These are phyloP conservation scores for Elsinoe arachidis DNA, from an alignment of 2,329 filamentous ascomycete species.

Conservation along the genomic window DNA sequence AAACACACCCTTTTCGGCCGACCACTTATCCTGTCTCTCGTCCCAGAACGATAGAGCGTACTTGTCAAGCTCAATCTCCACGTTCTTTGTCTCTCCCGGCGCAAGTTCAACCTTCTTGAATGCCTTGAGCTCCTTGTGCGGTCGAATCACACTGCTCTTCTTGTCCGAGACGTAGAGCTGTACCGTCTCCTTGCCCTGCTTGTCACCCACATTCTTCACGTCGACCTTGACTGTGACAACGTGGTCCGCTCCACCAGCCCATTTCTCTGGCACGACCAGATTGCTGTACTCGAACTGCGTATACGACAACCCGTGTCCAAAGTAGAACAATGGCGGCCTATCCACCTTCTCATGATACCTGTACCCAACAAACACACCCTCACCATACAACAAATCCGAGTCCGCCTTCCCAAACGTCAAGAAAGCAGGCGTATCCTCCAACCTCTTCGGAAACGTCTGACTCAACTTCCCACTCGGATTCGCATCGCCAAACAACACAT, in stretches of 20 bases:
- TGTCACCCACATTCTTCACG: constrained; percentile 49
- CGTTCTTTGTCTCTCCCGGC: constrained; percentile 48
- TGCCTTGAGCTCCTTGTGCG: constrained; percentile 61
- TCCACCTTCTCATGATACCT: constrained; percentile 58
- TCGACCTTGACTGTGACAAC: constrained; percentile 39
- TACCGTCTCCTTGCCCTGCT: constrained; percentile 55
- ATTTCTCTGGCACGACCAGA: constrained; percentile 38
- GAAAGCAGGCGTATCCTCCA: constrained; percentile 52
- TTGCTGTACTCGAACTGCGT: constrained; percentile 60
- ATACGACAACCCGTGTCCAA: constrained; percentile 72
- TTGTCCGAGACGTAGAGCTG: constrained; percentile 61
- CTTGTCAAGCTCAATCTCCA: constrained; percentile 53
- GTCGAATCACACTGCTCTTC: constrained; percentile 53
- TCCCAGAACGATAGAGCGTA: constrained; percentile 63
- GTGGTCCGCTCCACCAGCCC: constrained; percentile 36
- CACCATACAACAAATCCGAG: constrained; percentile 58
- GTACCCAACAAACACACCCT: constrained; percentile 67
- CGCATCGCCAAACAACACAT: constrained; percentile 63
- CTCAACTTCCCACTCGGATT: constrained; percentile 71
- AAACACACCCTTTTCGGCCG: constrained; percentile 57
- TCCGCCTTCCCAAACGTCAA: constrained; percentile 68
- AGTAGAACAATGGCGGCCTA: constrained; percentile 59
- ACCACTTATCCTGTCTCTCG: constrained; percentile 57
- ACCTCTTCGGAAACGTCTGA: constrained; percentile 54
- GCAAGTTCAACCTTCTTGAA: constrained; percentile 57